These are phyloP conservation scores for Akanthomyces muscarius DNA, from an alignment of 2,329 filamentous ascomycete genomes.

Conservation along the genomic window DNA sequence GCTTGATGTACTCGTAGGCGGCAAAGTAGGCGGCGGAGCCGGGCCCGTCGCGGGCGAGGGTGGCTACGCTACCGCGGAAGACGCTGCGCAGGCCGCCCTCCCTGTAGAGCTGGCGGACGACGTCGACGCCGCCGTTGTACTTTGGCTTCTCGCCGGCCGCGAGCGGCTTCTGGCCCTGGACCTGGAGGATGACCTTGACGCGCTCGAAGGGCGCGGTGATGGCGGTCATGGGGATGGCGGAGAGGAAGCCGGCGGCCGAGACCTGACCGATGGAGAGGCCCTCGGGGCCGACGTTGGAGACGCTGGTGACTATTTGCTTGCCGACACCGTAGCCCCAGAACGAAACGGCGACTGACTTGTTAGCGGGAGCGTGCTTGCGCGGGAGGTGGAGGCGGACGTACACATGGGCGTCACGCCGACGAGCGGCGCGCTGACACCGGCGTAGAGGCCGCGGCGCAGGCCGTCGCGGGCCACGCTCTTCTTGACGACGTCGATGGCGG, in stretches of 20 bases:
- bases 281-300: slow-evolving; percentile 61
- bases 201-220: slow-evolving; percentile 99
- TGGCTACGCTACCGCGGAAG: slow-evolving; percentile 87
- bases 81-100: slow-evolving; percentile 88
- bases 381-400: slow-evolving; percentile 47
- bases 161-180: slow-evolving; percentile 88
- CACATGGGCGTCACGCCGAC: slow-evolving; percentile 99
- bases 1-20: slow-evolving; percentile 94
- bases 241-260: slow-evolving; percentile 93
- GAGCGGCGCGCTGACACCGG: slow-evolving; percentile 91
- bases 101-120: slow-evolving; percentile 87
- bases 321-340: slow-evolving; percentile 93
- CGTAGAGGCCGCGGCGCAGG: slow-evolving; percentile 76
- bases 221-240: slow-evolving; percentile 91
- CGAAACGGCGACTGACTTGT: slow-evolving; percentile 54
- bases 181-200: slow-evolving; percentile 96
- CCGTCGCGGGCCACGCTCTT: slow-evolving; percentile 88
- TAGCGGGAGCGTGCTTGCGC: background rate
- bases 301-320: slow-evolving; percentile 74
- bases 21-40: slow-evolving; percentile 95
- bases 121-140: slow-evolving; percentile 82
- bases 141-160: slow-evolving; percentile 87
- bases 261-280: slow-evolving; percentile 83
- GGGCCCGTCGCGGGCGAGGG: slow-evolving; percentile 87
- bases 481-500: slow-evolving; percentile 85